Conservation (phyloP, 805 yeast genomes). For the Naumovozyma baii region DNA sequence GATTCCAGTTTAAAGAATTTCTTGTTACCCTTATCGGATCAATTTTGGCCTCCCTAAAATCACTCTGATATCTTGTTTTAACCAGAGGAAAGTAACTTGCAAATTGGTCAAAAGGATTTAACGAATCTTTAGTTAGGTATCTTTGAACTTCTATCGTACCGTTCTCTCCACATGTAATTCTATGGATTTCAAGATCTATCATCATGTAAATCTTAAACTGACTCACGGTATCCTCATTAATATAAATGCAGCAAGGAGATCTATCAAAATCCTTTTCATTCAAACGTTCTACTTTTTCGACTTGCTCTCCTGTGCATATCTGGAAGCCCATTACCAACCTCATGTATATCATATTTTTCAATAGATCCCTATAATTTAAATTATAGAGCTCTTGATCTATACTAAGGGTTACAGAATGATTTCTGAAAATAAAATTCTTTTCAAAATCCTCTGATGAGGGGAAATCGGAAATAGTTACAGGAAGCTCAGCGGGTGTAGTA, state of each 20-base stretch:
- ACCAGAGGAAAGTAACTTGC: slow-evolving; percentile 45
- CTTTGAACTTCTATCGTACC: slow-evolving; percentile 73
- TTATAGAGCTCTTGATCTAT: slow-evolving; percentile 41
- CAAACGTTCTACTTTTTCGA: slow-evolving; percentile 48
- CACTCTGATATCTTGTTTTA: slow-evolving; percentile 68
- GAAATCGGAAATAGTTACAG: slow-evolving; percentile 68
- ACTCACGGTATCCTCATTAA: background rate
- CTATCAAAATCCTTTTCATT: slow-evolving; percentile 32
- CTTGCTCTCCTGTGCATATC: slow-evolving; percentile 66
- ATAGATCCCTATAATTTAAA: slow-evolving; percentile 47
- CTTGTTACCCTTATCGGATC: slow-evolving; percentile 47
- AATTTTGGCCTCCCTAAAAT: slow-evolving; percentile 48
- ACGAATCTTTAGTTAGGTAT: slow-evolving; percentile 38
- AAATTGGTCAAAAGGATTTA: slow-evolving; percentile 25
- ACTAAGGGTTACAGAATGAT: slow-evolving; percentile 68
- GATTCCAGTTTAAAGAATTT: slow-evolving; percentile 73
- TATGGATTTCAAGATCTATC: slow-evolving; percentile 74
- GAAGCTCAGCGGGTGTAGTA: slow-evolving; percentile 88
- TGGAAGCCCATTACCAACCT: slow-evolving; percentile 85
- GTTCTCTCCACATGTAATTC: slow-evolving; percentile 63
- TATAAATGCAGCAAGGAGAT: slow-evolving; percentile 30
- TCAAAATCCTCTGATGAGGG: slow-evolving; percentile 64
- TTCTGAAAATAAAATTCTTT: slow-evolving; percentile 64
- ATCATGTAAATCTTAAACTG: slow-evolving; percentile 60
- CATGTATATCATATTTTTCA: slow-evolving; percentile 80